phyloP scores from a whole-genome alignment of 2,329 filamentous ascomycete genomes.

The Exserohilum rostratum region DNA sequence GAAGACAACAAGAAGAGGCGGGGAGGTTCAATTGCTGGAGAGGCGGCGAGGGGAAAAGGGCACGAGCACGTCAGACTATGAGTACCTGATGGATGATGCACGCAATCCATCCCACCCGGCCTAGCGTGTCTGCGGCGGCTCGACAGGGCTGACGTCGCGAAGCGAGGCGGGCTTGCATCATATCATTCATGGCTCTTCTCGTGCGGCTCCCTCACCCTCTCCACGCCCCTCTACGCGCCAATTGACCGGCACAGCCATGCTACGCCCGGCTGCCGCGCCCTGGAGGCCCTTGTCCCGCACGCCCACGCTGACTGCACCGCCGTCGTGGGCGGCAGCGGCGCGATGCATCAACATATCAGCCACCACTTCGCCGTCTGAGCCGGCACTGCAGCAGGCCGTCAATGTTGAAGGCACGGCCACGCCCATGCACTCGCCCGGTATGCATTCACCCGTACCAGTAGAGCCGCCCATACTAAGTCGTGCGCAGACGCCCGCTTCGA shows the following conservation, averaged over 20 bases:
- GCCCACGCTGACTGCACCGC: slow-evolving; percentile 15
- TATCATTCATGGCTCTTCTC: neutral
- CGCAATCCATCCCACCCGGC: slow-evolving; percentile 8
- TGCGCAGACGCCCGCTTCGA: slow-evolving; percentile 87
- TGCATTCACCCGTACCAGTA: neutral
- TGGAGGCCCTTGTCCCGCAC: slow-evolving; percentile 30
- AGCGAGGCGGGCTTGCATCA: slow-evolving; percentile 22
- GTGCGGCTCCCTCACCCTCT: slow-evolving; percentile 1
- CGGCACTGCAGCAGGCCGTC: slow-evolving; percentile 43
- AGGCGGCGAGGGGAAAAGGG: neutral
- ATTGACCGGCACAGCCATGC: slow-evolving; percentile 40
- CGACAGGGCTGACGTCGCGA: slow-evolving; percentile 4
- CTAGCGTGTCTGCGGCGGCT: slow-evolving; percentile 8
- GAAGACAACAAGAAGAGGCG: slow-evolving; percentile 2
- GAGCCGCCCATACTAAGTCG: neutral
- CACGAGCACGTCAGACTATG: neutral
- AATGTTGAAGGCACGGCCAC: slow-evolving; percentile 28
- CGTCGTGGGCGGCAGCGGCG: slow-evolving; percentile 20
- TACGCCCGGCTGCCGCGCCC: slow-evolving; percentile 39
- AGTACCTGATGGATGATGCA: slow-evolving; percentile 2
- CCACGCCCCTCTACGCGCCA: slow-evolving; percentile 20
- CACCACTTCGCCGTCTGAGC: slow-evolving; percentile 50
- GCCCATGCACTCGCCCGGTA: slow-evolving; percentile 39
- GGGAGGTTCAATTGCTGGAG: slow-evolving; percentile 9
- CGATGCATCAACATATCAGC: slow-evolving; percentile 56